Base-by-base conservation (phyloP, 2,329 filamentous ascomycete species). In the Furcasterigmium furcatum region DNA sequence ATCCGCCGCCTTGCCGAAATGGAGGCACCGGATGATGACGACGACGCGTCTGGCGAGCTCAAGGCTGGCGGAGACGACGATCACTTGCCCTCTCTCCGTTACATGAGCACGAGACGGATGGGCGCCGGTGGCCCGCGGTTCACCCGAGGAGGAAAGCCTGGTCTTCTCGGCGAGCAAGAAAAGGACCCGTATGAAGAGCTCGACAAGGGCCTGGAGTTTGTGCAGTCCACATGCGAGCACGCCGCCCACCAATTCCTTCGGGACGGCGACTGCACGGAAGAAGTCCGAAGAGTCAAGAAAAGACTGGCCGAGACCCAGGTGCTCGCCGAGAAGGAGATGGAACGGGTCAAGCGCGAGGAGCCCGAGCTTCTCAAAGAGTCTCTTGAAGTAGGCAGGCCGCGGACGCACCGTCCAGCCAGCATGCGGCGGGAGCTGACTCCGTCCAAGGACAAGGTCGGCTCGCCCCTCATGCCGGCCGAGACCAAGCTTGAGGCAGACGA, bases 231-330 rank as follows among this genome's bases (percentile, higher is more conserved):
- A 56, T 95, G 88, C 61, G 91, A 96, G 67, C 84, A 84, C 44
- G 91, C 87, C 3, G 91, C 91, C 0, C 91, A 95, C 59, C 88
- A 95, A 58, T 90, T 94, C 50, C 73, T 96, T n/a, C 82, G 91
- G 20, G 87, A 91, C 44, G 91, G 91, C 10, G 86, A 94, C 58
- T 96, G 91, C 65, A 77, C 73, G n/a, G 77, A 81, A 16, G 89
- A 95, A 63, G 77, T 96, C 32, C 72, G 74, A 21, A 84, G 82
- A 39, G 85, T 91, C 44, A 80, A 83, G 58, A 72, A 75, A 46
- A 80, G 82, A 14, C 77, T 95, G 36, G 67, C 68, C 9, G 76
- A 84, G 45, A 82, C 90, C 1, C 72, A 83, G 42, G 76, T 79
- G 25, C 68, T 80, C 44, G 82, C 85, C 14, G 72, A 72, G 35